Percentiles rank a stretch among this genome's conserved stretches.
These are phyloP conservation scores for Ceratobasidium theobromae DNA, from an alignment of 1,284 basidiomycete species.

Conservation along the genomic window DNA sequence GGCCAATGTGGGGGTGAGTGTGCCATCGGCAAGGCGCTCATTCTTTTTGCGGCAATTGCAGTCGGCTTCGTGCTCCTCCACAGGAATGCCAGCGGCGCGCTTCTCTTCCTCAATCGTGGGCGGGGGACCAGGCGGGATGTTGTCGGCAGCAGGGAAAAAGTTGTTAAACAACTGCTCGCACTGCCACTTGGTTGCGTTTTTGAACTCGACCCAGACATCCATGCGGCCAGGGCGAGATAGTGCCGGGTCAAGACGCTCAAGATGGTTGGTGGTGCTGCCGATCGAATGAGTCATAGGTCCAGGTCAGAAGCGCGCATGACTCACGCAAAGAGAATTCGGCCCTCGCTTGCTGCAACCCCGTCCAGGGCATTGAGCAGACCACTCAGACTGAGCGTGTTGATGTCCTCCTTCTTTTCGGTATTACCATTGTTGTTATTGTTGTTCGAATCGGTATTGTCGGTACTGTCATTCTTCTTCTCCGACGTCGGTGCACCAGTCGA, in stretches of 20 bases:
- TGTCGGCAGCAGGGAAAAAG: slow-evolving; percentile 67
- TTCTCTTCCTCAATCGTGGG: slow-evolving; percentile 24
- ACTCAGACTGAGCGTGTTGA: slow-evolving; percentile 76
- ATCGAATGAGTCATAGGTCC: slow-evolving; percentile 6
- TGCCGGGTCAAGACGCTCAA: slow-evolving; percentile 80
- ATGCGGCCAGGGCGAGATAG: slow-evolving; percentile 83
- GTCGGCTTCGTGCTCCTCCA: slow-evolving; percentile 20
- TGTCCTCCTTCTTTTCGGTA: slow-evolving; percentile 50
- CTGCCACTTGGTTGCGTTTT: slow-evolving; percentile 78
- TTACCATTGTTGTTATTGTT: slow-evolving; percentile 44
- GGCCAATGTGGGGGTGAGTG: background rate
- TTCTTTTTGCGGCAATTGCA: slow-evolving; percentile 12
- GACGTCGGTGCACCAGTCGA: slow-evolving; percentile 54
- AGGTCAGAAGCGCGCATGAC: slow-evolving; percentile 41
- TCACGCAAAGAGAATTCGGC: slow-evolving; percentile 78
- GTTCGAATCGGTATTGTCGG: slow-evolving; percentile 48
- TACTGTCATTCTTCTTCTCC: slow-evolving; percentile 45
- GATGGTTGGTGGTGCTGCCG: slow-evolving; percentile 73
- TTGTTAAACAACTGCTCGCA: slow-evolving; percentile 79
- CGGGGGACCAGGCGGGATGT: slow-evolving; percentile 16
- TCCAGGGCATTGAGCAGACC: slow-evolving; percentile 82
- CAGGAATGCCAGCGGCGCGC: slow-evolving; percentile 15
- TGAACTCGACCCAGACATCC: slow-evolving; percentile 89
- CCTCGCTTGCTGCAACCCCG: slow-evolving; percentile 82
- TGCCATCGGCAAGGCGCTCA: slow-evolving; percentile 30